Conservation (phyloP, 257 asterid species). For the Plectranthus barbatus region DNA sequence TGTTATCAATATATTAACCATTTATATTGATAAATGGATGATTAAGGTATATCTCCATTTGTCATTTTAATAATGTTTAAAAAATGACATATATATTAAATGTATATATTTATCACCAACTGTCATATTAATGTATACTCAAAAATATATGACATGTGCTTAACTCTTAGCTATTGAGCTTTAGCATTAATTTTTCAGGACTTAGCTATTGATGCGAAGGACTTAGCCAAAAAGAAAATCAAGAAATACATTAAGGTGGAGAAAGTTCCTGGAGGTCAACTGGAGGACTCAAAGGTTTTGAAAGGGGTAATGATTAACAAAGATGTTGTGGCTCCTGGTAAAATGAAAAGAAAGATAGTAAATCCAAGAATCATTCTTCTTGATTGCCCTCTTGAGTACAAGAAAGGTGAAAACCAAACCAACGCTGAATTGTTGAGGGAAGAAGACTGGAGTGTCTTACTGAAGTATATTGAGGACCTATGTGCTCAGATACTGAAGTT, state of each 20-base stretch:
- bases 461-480: slow-evolving; percentile 75
- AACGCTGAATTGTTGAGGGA: slow-evolving; percentile 87
- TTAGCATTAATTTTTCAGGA: too few species aligned
- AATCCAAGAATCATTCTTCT: slow-evolving; percentile 92
- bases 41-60: too few species aligned
- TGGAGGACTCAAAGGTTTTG: slow-evolving; percentile 88
- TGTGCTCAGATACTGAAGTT: slow-evolving; percentile 70
- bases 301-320: slow-evolving; percentile 93
- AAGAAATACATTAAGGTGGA: slow-evolving; percentile 92
- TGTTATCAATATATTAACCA: too few species aligned
- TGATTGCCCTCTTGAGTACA: slow-evolving; percentile 91
- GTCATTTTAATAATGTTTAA: too few species aligned
- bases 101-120: too few species aligned
- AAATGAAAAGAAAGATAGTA: slow-evolving; percentile 80
- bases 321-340: slow-evolving; percentile 97
- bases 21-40: too few species aligned
- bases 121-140: too few species aligned
- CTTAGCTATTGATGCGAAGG: slow-evolving; percentile 86
- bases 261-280: slow-evolving; percentile 93
- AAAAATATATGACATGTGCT: too few species aligned
- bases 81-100: too few species aligned
- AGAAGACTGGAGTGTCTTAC: slow-evolving; percentile 87
- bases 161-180: too few species aligned
- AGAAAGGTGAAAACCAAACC: slow-evolving; percentile 97
- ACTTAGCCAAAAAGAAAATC: too few species aligned